Evolutionary conservation across 257 asterid genomes (phyloP), one percentile per base, ranked within the genome.

Genomic region (Cynanchum wilfordii): DNA sequence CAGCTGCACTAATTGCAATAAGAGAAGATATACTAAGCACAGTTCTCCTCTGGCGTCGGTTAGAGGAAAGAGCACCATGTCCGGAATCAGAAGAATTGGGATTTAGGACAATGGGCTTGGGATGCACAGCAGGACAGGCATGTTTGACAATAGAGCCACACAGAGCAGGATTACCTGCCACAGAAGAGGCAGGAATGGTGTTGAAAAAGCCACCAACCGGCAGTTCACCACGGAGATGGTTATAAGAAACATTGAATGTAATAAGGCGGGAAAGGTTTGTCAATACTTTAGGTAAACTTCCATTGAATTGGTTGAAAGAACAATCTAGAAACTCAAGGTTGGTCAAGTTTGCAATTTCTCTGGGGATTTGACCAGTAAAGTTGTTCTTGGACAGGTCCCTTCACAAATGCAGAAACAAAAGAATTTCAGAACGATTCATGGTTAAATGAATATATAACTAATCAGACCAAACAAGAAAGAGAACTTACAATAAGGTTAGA

Each of bases 1-100:
- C 87, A 25, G 97, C 98, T 25, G 98, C 98, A 10, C 90, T 92
- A 58, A 92, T 92, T 79, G 98, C 98, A 6, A 92, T 77, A 38
- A 92, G 87, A 75, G 96, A 85, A 13, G 98, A 92, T 74, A 92
- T 78, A 70, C 97, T 92, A 33, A 92, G 95, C 33, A 84, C 82
- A 7, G 86, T 84, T 45, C 90, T 82, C 78, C 82, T 89, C 79
- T 83, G 97, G 15, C 74, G 85, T 36, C 84, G 79, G 70, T 73
- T 84, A 8, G 85, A 65, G 47, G 88, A 71, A 45, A 85, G 76
- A 66, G 90, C 77, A 24, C 83, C 81, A 45, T 77, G 91, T 68
- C 73, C 76, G 1, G 95, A 70, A 70, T 81, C 87, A 0, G 98
- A 84, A 0, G 96, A 82, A 80, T 92, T 88, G 68, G 96, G 96